These are phyloP conservation scores for Lipomyces japonicus DNA, from an alignment of 805 yeast genomes.

Conservation along the genomic window DNA sequence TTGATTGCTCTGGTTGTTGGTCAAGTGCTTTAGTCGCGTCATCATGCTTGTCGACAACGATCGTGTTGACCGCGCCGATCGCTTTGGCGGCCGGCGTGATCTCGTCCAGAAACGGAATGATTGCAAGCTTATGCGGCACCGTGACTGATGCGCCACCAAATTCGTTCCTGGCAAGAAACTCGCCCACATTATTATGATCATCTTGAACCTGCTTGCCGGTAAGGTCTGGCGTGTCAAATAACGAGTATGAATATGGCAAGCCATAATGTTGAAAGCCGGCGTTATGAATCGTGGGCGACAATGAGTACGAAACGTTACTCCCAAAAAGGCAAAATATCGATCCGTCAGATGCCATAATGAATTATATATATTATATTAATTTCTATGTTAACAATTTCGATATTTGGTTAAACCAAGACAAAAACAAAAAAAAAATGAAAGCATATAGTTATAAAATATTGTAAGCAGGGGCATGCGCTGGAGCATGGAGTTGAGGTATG, in stretches of 20 bases:
- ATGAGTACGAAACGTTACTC: slow-evolving; percentile 55
- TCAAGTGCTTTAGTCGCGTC: no score
- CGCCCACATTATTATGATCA: slow-evolving; percentile 1
- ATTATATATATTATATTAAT: no score
- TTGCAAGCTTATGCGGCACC: slow-evolving; percentile 83
- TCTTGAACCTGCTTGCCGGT: no score
- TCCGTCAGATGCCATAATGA: no score
- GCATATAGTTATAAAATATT: no score
- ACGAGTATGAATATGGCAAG: slow-evolving; percentile 65
- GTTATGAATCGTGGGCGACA: slow-evolving; percentile 84
- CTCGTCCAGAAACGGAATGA: slow-evolving; percentile 61
- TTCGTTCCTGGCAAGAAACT: slow-evolving; percentile 48
- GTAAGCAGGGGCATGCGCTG: no score
- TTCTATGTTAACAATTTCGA: no score
- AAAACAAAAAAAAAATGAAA: no score
- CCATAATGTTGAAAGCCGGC: slow-evolving; percentile 72
- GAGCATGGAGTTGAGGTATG: no score
- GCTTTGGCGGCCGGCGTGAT: slow-evolving; percentile 68
- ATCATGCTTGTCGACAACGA: slow-evolving; percentile 46
- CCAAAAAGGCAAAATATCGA: slow-evolving; percentile 37
- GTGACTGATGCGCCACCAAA: slow-evolving; percentile 97
- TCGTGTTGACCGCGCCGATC: slow-evolving; percentile 95
- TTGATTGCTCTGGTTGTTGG: no score
- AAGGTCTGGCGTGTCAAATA: slow-evolving; percentile 17
- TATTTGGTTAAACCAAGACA: no score